Conservation (phyloP, 169 alveolate species). For the Sarcocystis neurona region DNA sequence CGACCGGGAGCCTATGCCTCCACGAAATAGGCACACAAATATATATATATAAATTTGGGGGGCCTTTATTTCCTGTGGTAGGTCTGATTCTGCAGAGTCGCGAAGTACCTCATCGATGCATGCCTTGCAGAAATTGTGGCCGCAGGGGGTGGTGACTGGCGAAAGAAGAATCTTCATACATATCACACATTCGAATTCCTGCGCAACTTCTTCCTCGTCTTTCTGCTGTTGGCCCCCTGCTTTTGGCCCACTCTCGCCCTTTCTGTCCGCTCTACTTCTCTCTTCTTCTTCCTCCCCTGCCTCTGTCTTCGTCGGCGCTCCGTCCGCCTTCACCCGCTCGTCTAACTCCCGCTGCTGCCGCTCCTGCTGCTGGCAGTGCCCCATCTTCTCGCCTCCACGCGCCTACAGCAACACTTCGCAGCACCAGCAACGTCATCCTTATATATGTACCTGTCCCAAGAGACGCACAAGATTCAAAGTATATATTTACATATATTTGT, state of each 20-base stretch:
- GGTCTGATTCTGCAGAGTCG: too few relatives aligned
- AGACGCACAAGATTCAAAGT: too few relatives aligned
- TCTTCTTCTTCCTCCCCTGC: background rate
- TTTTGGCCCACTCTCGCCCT: background rate
- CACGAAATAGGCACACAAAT: too few relatives aligned
- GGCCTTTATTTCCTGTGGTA: background rate
- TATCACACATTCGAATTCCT: slow-evolving; percentile 54
- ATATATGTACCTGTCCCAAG: too few relatives aligned
- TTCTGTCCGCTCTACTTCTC: background rate
- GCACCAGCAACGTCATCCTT: too few relatives aligned
- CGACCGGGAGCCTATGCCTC: too few relatives aligned
- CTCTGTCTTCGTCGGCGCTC: background rate
- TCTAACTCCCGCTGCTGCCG: slow-evolving; percentile 1
- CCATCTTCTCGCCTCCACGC: too few relatives aligned
- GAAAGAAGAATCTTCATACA: slow-evolving; percentile 73
- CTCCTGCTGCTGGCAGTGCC: slow-evolving; percentile 31
- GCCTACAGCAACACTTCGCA: too few relatives aligned
- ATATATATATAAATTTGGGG: too few relatives aligned
- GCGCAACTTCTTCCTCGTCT: slow-evolving; percentile 36
- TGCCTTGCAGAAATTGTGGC: slow-evolving; percentile 78
- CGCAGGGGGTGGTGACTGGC: slow-evolving; percentile 80
- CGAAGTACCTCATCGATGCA: slow-evolving; percentile 75
- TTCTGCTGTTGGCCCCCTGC: background rate
- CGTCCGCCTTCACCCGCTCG: background rate
- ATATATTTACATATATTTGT: too few relatives aligned